Evolutionary conservation across 768 basidiomycete genomes (phyloP), one percentile per base, ranked within the genome.

Genomic region (Neoboletus subvelutipes): DNA sequence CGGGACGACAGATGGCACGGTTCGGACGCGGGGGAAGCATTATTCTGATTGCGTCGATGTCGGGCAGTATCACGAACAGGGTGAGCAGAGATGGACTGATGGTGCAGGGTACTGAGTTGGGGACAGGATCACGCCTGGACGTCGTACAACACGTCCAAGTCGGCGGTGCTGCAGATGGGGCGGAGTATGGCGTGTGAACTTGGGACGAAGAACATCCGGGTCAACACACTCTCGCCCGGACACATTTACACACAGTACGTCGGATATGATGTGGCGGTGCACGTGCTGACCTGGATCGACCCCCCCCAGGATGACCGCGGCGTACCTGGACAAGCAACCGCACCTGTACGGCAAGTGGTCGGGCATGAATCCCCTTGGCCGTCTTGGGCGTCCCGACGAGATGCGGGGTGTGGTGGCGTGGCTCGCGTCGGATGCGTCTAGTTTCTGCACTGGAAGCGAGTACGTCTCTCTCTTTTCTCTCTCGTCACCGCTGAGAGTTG

Each of bases 121-220:
- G 42, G 15, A 31, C 60, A 88, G 89, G 87, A 83, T 60, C 86
- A 88, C 61, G 81, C 84, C 1, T 90, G 86, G 87, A 80, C 85
- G 50, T 81, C 86, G 15, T 91, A 91, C 73, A 90, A 90, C 71
- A 78, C 81, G 47, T 87, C 85, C 74, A 92, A 92, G 71, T 82
- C 85, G 1, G 89, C 84, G 5, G 87, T 92, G 18, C 71, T 90
- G 41, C 89, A 92, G 71, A 90, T 90, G 87, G 84, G 78, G 6
- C 82, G 90, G 42, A 89, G 86, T 68, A 86, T 92, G 87, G 89
- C 89, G 4, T 90, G 87, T 65, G 89, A 92, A 66, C 78, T 92
- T 2, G 90, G 87, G 2, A 73, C 66, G 36, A 75, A 83, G 68
- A 73, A 77, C 2, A 90, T 92, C 49, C 79, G 90, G 4, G 87